A percentile compares a stretch with the other conserved stretches of the same genome.
phyloP scores from a whole-genome alignment of 2,329 filamentous ascomycete genomes.

The Colletotrichum destructivum region DNA sequence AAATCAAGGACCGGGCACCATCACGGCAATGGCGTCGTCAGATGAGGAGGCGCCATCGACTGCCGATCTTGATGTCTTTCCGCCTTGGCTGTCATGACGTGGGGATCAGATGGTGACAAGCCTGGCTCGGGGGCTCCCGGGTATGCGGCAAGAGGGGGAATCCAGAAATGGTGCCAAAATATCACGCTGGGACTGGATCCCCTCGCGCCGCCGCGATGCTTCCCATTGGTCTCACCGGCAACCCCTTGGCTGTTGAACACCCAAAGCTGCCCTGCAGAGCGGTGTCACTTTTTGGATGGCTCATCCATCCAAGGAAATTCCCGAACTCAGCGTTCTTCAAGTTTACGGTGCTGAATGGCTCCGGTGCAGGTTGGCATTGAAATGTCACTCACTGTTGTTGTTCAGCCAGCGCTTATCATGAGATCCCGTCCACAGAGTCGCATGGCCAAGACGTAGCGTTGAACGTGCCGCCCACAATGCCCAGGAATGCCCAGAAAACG shows the following conservation, averaged over 20 bases:
- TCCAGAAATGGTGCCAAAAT: neutral
- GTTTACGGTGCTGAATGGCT: neutral
- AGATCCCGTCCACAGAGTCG: conserved; percentile 13
- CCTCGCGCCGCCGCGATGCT: conserved; percentile 8
- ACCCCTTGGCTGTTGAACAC: neutral
- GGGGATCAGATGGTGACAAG: neutral
- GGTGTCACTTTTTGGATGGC: neutral
- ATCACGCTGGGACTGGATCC: conserved; percentile 10
- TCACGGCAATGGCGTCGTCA: neutral
- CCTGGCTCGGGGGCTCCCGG: neutral
- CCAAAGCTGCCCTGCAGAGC: conserved; percentile 1
- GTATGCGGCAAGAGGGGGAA: neutral
- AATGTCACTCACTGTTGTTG: neutral
- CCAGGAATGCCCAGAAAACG: conserved; percentile 25
- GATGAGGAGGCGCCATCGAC: neutral
- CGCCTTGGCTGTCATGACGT: neutral
- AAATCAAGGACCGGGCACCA: neutral
- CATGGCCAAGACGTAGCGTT: conserved; percentile 16
- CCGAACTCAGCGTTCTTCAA: neutral
- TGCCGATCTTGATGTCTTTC: conserved; percentile 18
- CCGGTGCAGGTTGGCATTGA: neutral
- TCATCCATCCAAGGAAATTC: neutral
- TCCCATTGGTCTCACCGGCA: conserved; percentile 22
- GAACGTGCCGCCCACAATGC: conserved; percentile 5
- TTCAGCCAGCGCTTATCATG: neutral